These are phyloP conservation scores for Coemansia sp. DNA, from an alignment of 192 early-diverging fungal genomes.

Conservation along the genomic window DNA sequence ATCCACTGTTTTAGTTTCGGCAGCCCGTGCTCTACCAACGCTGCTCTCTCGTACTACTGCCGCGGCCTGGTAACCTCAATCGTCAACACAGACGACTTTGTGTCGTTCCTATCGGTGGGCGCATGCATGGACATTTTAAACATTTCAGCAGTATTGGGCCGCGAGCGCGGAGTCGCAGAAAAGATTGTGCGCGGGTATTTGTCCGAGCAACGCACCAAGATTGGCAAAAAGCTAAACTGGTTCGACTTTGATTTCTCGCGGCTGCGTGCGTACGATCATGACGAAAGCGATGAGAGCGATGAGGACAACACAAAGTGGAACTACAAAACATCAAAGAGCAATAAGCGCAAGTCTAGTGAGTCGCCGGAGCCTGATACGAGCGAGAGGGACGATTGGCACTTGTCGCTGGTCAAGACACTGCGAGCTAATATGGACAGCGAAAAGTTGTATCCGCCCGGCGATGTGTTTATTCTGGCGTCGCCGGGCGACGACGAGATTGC, in stretches of 20 bases:
- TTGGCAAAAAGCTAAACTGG: constrained; percentile 25
- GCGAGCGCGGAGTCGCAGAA: constrained; percentile 64
- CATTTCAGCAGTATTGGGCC: constrained; percentile 62
- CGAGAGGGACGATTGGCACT: constrained; percentile 73
- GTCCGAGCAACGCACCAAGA: constrained; percentile 36
- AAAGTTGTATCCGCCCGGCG: constrained; percentile 79
- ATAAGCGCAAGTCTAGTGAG: background rate
- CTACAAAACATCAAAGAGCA: constrained; percentile 15
- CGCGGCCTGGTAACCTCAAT: constrained; percentile 76
- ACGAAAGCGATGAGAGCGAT: constrained; percentile 1
- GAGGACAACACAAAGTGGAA: constrained; percentile 11
- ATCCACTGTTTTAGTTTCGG: constrained; percentile 87
- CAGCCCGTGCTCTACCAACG: constrained; percentile 72
- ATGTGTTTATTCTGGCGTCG: constrained; percentile 61
- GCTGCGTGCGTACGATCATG: constrained; percentile 26
- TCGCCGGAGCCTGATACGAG: background rate
- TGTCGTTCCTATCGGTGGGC: constrained; percentile 74
- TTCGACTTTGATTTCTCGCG: constrained; percentile 53
- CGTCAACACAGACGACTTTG: constrained; percentile 78
- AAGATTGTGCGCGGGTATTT: constrained; percentile 64
- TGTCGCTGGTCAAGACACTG: constrained; percentile 79
- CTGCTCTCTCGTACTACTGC: constrained; percentile 67
- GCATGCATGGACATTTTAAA: constrained; percentile 73
- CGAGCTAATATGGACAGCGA: constrained; percentile 80
- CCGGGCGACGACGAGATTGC: constrained; percentile 45